Evolutionary conservation across 352 stramenopile genomes (phyloP).

Genomic region (Pythium dissotocum): DNA sequence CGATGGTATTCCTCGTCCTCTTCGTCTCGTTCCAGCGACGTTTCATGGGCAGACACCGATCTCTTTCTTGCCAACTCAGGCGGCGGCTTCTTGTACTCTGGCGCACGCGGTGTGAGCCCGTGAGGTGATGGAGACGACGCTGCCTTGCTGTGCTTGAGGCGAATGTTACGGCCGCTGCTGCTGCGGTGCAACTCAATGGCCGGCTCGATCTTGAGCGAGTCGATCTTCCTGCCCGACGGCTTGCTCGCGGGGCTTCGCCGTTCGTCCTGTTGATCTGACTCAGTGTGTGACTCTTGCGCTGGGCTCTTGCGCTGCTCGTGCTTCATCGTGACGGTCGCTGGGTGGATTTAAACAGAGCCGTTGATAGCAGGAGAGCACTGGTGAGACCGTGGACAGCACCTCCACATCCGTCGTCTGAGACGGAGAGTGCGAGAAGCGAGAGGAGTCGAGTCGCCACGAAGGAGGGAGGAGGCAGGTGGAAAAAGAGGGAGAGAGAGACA

Average conservation of each 20-base stretch:
- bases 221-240: conserved; percentile 12
- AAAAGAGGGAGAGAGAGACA: not conserved
- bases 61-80: conserved; percentile 12
- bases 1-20: not conserved
- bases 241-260: not conserved
- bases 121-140: conserved; percentile 20
- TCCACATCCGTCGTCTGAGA: not conserved
- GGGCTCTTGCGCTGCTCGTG: conserved; percentile 20
- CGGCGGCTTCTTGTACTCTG: conserved; percentile 16
- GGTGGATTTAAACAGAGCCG: not conserved
- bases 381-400: not conserved
- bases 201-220: conserved; percentile 27
- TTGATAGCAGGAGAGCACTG: not conserved
- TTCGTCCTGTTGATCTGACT: not conserved
- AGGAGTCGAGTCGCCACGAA: not conserved
- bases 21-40: not conserved
- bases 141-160: conserved; percentile 25
- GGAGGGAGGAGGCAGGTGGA: too few species aligned
- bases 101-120: conserved; percentile 25
- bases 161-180: conserved; percentile 31
- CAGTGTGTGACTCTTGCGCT: conserved; percentile 5
- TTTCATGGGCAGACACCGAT: conserved; percentile 17
- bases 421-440: conserved; percentile 9
- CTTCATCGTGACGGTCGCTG: conserved; percentile 19
- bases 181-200: conserved; percentile 29